A percentile compares a stretch with the other conserved stretches of the same genome.
Conservation (phyloP, 73 alveolate genomes). For the Tetrahymena borealis region DNA sequence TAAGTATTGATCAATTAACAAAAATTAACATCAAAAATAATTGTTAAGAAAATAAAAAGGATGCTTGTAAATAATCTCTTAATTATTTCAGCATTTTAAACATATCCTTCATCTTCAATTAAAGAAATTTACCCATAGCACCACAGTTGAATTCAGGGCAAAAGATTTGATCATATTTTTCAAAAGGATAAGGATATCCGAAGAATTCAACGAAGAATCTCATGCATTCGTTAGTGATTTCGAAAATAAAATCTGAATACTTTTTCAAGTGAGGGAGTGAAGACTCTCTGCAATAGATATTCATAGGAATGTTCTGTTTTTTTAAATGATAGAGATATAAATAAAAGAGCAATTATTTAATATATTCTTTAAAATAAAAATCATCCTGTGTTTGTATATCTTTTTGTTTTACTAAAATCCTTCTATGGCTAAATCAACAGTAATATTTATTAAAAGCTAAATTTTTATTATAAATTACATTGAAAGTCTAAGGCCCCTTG, state of each 20-base stretch:
- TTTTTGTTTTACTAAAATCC: no score
- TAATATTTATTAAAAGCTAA: slow-evolving; percentile 31
- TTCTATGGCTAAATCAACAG: slow-evolving; percentile 3
- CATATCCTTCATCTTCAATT: neutral
- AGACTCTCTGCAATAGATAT: slow-evolving; percentile 82
- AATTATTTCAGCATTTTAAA: no score
- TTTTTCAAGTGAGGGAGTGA: slow-evolving; percentile 63
- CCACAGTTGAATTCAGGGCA: slow-evolving; percentile 95
- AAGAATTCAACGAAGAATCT: slow-evolving; percentile 87
- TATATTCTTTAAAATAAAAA: no score
- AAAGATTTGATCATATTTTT: slow-evolving; percentile 88
- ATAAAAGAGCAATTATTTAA: no score
- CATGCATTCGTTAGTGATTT: slow-evolving; percentile 88
- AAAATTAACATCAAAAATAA: neutral
- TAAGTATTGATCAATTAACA: neutral
- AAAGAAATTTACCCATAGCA: slow-evolving; percentile 77
- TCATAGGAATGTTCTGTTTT: slow-evolving; percentile 62
- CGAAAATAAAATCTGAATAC: slow-evolving; percentile 73
- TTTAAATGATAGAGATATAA: no score
- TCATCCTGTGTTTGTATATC: no score
- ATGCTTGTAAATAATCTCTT: neutral
- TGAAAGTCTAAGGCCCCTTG: neutral
- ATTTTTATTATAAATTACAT: slow-evolving; percentile 26
- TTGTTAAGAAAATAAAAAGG: neutral
- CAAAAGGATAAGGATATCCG: slow-evolving; percentile 84